Evolutionary conservation across 2,329 filamentous ascomycete genomes (phyloP), one percentile per base, ranked within the genome.

Genomic region (Colletotrichum sp.): DNA sequence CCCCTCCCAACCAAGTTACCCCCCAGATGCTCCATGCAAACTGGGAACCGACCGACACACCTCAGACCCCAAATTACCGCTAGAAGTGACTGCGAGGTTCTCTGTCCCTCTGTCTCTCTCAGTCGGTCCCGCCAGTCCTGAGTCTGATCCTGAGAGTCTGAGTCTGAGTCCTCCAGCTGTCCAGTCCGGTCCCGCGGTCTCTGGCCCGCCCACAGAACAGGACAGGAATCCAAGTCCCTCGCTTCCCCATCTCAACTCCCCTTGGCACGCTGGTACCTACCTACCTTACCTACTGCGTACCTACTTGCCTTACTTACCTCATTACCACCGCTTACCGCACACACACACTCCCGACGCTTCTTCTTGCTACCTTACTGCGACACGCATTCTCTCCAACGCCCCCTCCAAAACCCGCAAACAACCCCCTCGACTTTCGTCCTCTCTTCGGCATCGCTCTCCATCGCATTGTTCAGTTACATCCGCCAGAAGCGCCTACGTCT

Each of bases 191-290:
- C 48, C 12, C 34, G 57, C 39, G 65, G 26, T 61, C 68, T 64
- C 59, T 48, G 48, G 34, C 68, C 61, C 65, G 66, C 52, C 52
- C 71, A 59, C 59, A 59, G 39, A 18, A 48, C 66, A 34, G 60
- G 43, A 52, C 43, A 52, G 43, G 43, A 52, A 60, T 60, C 18
- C 39, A 70, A 65, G 55, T 72, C 63, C 59, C 43, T 76, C 70
- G 59, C 74, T 76, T 74, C 70, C 70, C 70, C 74, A 69, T 75
- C 69, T 72, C 64, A 73, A 73, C 68, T 72, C 68, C 69, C 57
- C 69, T 64, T 30, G 69, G 39, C 70, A 68, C 70, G 8, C 39
- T 43, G 39, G 39, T 48, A 48, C 43, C 43, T 52, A 75, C 61
- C 71, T 48, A 48, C 43, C 55, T 63, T 70, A 64, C 57, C 66